These are phyloP conservation scores for Pythium plurisporium DNA, from an alignment of 352 stramenopile species.

Conservation along the genomic window DNA sequence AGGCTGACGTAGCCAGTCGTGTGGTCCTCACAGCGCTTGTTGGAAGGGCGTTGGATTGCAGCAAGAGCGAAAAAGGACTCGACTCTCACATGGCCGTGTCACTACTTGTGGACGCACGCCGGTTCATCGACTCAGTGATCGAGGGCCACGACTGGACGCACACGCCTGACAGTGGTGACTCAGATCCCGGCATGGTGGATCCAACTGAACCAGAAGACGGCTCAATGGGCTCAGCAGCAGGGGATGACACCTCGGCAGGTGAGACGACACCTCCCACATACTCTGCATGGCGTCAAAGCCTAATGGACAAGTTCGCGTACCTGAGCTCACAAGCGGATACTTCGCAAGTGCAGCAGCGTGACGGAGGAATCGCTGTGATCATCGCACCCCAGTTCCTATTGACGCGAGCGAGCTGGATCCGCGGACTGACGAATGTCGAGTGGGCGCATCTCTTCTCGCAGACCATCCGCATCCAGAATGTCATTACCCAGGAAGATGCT, in stretches of 20 bases:
- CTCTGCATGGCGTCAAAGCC: neutral
- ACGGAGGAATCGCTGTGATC: constrained; percentile 17
- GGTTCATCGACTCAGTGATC: constrained; percentile 16
- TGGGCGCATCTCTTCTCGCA: constrained; percentile 11
- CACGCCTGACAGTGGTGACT: neutral
- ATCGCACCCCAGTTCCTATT: constrained; percentile 16
- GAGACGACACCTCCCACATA: neutral
- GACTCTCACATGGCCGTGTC: neutral
- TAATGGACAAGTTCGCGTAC: constrained; percentile 3
- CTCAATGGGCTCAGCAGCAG: neutral
- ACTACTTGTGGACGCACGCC: constrained; percentile 4
- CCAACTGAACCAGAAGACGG: too few species aligned
- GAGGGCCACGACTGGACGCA: constrained; percentile 1
- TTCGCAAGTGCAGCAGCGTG: neutral
- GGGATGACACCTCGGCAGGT: neutral
- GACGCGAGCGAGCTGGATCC: constrained; percentile 12
- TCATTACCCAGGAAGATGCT: neutral
- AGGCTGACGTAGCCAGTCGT: neutral
- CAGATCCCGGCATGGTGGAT: too few species aligned
- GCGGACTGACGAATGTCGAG: neutral
- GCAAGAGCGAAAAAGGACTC: neutral
- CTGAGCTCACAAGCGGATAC: constrained; percentile 1
- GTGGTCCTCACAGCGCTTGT: constrained; percentile 2
- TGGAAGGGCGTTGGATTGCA: neutral
- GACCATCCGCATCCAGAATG: constrained; percentile 1